Evolutionary conservation across 164 flowering plant species (phyloP).

Genomic region (Vitis riparia): DNA sequence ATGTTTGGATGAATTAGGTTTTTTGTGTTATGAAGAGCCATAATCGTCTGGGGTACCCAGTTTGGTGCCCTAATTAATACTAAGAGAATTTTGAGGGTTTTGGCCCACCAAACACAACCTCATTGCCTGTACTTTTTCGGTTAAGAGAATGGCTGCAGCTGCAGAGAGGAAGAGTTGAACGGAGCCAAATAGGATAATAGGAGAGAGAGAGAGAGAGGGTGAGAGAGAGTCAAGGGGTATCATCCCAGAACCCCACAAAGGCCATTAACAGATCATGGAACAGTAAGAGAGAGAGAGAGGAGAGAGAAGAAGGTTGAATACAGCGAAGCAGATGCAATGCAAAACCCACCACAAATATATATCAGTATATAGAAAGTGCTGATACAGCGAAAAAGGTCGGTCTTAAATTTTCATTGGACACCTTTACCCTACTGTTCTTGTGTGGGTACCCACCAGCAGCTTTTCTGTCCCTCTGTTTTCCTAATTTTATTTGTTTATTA

Average conservation of each 20-base stretch:
- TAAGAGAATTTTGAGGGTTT: slow-evolving; percentile 19
- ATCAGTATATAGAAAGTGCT: slow-evolving; percentile 16
- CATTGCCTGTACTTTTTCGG: slow-evolving; percentile 24
- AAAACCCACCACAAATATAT: slow-evolving; percentile 11
- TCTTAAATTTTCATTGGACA: slow-evolving; percentile 38
- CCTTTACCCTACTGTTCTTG: slow-evolving; percentile 19
- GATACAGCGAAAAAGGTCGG: slow-evolving; percentile 23
- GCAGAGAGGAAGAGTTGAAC: slow-evolving; percentile 15
- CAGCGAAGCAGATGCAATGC: slow-evolving; percentile 54
- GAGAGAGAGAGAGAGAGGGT: slow-evolving; percentile 7
- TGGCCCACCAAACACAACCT: slow-evolving; percentile 9
- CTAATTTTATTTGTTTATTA: neutral
- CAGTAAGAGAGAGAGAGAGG: slow-evolving; percentile 4
- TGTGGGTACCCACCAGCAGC: slow-evolving; percentile 47
- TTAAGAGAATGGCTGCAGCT: slow-evolving; percentile 23
- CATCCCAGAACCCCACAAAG: slow-evolving; percentile 11
- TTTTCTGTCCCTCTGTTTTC: slow-evolving; percentile 24
- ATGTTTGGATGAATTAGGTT: neutral
- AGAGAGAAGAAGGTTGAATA: slow-evolving; percentile 39
- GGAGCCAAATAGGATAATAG: slow-evolving; percentile 1
- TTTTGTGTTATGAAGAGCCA: neutral
- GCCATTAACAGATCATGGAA: slow-evolving; percentile 11
- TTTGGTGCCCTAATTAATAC: neutral
- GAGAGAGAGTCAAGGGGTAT: slow-evolving; percentile 8
- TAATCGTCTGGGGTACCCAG: neutral